phyloP scores from a whole-genome alignment of 1,284 basidiomycete genomes.

The Puccinia triticina region DNA sequence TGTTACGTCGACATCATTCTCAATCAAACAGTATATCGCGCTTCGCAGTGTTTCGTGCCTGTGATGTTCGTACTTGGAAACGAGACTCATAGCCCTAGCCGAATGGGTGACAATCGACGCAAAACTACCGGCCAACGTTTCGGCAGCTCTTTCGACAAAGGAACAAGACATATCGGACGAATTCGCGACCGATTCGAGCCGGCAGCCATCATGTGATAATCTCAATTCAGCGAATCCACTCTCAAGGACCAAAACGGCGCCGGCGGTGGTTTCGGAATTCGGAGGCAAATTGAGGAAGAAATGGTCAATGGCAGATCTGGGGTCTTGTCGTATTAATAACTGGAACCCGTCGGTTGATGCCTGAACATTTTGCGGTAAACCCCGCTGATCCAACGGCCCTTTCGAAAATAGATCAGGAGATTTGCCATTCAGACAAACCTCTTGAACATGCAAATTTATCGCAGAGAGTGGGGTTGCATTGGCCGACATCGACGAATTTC shows the following conservation, averaged over 20 bases:
- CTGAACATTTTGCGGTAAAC: conserved; percentile 29
- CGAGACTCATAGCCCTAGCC: not conserved
- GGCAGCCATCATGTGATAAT: conserved; percentile 21
- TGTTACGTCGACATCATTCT: conserved; percentile 2
- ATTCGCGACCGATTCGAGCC: conserved; percentile 3
- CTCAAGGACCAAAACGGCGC: not conserved
- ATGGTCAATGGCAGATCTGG: not conserved
- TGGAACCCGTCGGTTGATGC: conserved; percentile 12
- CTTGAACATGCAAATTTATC: conserved; percentile 7
- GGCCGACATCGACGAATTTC: not conserved
- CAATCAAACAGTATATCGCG: conserved; percentile 24
- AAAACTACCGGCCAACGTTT: conserved; percentile 31
- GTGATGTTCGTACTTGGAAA: conserved; percentile 11
- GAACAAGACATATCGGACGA: conserved; percentile 11
- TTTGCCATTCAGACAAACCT: conserved; percentile 15
- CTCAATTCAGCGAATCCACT: conserved; percentile 15
- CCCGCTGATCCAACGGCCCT: conserved; percentile 13
- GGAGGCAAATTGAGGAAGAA: conserved; percentile 8
- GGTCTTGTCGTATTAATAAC: conserved; percentile 27
- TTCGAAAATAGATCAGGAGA: conserved; percentile 14
- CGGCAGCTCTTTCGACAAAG: conserved; percentile 28
- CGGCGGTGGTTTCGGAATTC: conserved; percentile 27
- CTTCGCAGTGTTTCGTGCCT: conserved; percentile 2
- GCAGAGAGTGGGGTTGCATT: conserved; percentile 22
- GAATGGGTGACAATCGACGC: conserved; percentile 22